Conservation (phyloP, 2,329 filamentous ascomycete genomes). For the Alternaria alternata region DNA sequence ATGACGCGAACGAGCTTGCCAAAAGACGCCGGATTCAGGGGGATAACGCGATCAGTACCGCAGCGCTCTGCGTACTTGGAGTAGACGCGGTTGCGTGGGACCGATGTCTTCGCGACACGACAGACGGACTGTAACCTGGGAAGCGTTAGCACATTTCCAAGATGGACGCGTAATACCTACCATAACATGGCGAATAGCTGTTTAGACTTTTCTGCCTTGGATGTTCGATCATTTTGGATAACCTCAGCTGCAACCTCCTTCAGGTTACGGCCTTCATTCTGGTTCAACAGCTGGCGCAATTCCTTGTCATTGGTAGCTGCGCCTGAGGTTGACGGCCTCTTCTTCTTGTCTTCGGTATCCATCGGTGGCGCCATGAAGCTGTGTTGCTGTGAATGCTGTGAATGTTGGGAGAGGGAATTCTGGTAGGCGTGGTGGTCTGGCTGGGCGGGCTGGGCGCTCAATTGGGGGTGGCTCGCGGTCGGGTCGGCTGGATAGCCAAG, state of each 20-base stretch:
- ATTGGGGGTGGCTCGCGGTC: slow-evolving; percentile 23
- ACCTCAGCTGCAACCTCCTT: slow-evolving; percentile 78
- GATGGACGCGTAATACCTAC: slow-evolving; percentile 58
- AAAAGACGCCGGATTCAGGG: slow-evolving; percentile 95
- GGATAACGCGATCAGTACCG: slow-evolving; percentile 90
- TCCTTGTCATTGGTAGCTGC: slow-evolving; percentile 84
- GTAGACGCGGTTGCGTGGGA: slow-evolving; percentile 91
- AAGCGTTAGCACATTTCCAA: slow-evolving; percentile 33
- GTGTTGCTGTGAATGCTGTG: slow-evolving; percentile 34
- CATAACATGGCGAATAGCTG: slow-evolving; percentile 91
- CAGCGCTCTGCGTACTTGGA: slow-evolving; percentile 94
- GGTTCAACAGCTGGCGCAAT: slow-evolving; percentile 76
- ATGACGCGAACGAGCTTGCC: slow-evolving; percentile 96
- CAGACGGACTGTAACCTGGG: slow-evolving; percentile 77
- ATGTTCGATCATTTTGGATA: slow-evolving; percentile 79
- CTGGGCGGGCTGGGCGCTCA: slow-evolving; percentile 34
- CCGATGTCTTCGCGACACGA: slow-evolving; percentile 77
- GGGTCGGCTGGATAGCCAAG: slow-evolving; percentile 39
- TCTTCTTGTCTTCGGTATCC: slow-evolving; percentile 56
- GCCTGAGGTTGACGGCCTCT: slow-evolving; percentile 68
- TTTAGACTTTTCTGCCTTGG: slow-evolving; percentile 82
- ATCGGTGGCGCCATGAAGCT: slow-evolving; percentile 37
- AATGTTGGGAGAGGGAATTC: slow-evolving; percentile 35
- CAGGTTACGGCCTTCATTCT: slow-evolving; percentile 72
- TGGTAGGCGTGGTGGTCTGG: slow-evolving; percentile 42